Evolutionary conservation across 2,329 filamentous ascomycete genomes (phyloP).

Genomic region (Graphilbum ipis-grandicollis): DNA sequence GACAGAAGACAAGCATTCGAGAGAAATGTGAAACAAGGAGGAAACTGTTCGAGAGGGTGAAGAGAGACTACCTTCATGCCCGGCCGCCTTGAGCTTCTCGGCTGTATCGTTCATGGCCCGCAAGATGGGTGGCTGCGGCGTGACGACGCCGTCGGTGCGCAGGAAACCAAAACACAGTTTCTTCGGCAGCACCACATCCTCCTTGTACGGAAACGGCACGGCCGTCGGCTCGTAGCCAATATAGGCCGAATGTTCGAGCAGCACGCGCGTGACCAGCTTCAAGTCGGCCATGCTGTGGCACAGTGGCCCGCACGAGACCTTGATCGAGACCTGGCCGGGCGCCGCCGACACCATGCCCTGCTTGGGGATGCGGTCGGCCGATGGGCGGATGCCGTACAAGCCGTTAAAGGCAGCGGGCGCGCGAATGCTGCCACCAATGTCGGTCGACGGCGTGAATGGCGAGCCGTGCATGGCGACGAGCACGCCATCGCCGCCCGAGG

Average conservation of each 20-base stretch:
- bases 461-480: conserved; percentile 15
- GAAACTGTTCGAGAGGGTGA: too few species aligned
- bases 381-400: conserved; percentile 14
- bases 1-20: neutral
- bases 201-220: conserved; percentile 34
- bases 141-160: conserved; percentile 19
- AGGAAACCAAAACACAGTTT: conserved; percentile 3
- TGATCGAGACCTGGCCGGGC: neutral
- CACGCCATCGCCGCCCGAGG: conserved; percentile 19
- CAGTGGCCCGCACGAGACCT: conserved; percentile 47
- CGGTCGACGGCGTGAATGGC: conserved; percentile 9
- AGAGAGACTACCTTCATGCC: conserved; percentile 24
- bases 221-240: conserved; percentile 52
- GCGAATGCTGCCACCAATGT: conserved; percentile 12
- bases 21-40: too few species aligned
- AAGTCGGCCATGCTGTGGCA: conserved; percentile 36
- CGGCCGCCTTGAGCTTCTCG: conserved; percentile 23
- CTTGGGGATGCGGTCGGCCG: conserved; percentile 33
- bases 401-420: conserved; percentile 15
- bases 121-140: conserved; percentile 39
- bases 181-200: neutral
- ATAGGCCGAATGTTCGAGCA: conserved; percentile 31
- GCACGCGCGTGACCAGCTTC: conserved; percentile 29
- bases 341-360: conserved; percentile 23
- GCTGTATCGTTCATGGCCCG: conserved; percentile 32